phyloP scores from a whole-genome alignment of 2,329 filamentous ascomycete species.

The Penicillium freii region DNA sequence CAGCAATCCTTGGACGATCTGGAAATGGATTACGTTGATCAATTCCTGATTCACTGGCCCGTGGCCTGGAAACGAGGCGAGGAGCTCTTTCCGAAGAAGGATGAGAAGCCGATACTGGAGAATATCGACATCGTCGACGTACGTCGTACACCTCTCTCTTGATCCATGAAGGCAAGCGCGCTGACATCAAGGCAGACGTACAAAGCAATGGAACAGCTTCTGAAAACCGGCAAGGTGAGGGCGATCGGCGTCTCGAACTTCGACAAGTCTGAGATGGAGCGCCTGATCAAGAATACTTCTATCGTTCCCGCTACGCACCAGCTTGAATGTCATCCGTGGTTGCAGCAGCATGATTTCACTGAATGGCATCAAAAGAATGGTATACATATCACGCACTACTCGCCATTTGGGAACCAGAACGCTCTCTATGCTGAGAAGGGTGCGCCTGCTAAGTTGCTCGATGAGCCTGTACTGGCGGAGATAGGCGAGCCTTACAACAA shows the following conservation, averaged over 20 bases:
- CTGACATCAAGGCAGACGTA: constrained; percentile 41
- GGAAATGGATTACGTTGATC: constrained; percentile 65
- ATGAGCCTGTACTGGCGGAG: constrained; percentile 50
- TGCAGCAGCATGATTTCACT: constrained; percentile 51
- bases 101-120: constrained; percentile 44
- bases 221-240: constrained; percentile 44
- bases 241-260: constrained; percentile 57
- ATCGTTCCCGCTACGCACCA: constrained; percentile 52
- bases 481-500: constrained; percentile 55
- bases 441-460: constrained; percentile 51
- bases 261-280: constrained; percentile 49
- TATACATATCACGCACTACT: constrained; percentile 57
- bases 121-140: constrained; percentile 52
- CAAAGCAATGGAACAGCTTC: constrained; percentile 49
- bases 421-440: constrained; percentile 47
- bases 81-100: constrained; percentile 47
- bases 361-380: constrained; percentile 50
- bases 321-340: constrained; percentile 54
- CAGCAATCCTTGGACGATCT: constrained; percentile 62
- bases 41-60: constrained; percentile 69
- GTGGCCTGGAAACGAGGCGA: constrained; percentile 53
- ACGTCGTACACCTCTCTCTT: constrained; percentile 11
- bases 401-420: constrained; percentile 56
- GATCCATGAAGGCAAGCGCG: neutral
- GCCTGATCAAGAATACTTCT: constrained; percentile 45